Base-by-base conservation (phyloP, 257 asterid species). In the Cynanchum wilfordii region DNA sequence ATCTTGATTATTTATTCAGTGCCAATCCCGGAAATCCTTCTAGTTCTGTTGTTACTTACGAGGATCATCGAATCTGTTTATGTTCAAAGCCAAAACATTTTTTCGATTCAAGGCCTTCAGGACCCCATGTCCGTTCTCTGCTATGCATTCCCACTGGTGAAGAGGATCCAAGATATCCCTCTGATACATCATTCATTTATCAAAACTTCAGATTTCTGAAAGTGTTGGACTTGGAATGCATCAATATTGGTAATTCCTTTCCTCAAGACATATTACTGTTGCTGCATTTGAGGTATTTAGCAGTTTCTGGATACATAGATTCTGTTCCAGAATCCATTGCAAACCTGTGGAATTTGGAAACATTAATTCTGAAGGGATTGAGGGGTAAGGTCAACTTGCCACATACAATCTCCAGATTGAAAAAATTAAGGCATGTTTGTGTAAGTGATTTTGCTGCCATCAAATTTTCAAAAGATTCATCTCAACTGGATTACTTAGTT, bases 201-300 rank as follows among this genome's bases (percentile, higher is more conserved):
- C 17, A 25, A 2, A 60, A 60, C 66, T 60, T 60, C 11, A 60
- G 17, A 33, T 33, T 60, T n/a, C 66, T 60, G 0, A 60, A 60
- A 60, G 66, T 60, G 6, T 25, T 60, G 66, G 66, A 60, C 11
- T 60, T 60, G 44, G 66, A 42, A 42, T 42, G 47, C 47, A 42
- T 42, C 47, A 42, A 42, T 7, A 42, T 42, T 1, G 47, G 47
- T 1, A 12, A 13, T 60, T 60, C 66, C 19, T 60, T 60, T 9
- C 17, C 36, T 27, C 2, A 5, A 4, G 66, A 17, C 6, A 29
- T 60, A 4, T 29, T 22, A 33, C 13, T 33, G 10, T 60, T 60
- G 38, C 29, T 27, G 36, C 36, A 10, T 40, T 33, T 60, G 66
- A 60, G 44, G 66, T 60, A 60, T 27, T 60, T 60, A 29, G 42